Evolutionary conservation across 2,329 filamentous ascomycete genomes (phyloP).

Genomic region (Ilyonectria sp.): DNA sequence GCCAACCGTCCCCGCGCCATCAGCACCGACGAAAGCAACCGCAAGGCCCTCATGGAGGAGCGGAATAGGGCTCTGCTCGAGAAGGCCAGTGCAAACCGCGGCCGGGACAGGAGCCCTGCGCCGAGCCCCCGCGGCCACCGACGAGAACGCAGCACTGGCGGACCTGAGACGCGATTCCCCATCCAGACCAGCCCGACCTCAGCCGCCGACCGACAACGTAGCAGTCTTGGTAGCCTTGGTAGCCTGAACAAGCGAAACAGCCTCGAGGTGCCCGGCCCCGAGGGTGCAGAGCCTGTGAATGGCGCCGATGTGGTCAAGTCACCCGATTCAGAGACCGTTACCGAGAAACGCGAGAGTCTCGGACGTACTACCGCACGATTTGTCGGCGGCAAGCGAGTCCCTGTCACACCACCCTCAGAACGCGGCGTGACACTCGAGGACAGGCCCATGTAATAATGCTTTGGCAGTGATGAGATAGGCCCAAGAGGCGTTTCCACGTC

Average conservation of each 20-base stretch:
- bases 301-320: conserved; percentile 52
- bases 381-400: conserved; percentile 64
- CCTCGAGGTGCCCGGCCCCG: conserved; percentile 83
- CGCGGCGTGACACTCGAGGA: conserved; percentile 68
- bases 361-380: conserved; percentile 62
- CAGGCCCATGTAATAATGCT: conserved; percentile 65
- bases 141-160: conserved; percentile 84
- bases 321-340: conserved; percentile 41
- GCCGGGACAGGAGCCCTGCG: conserved; percentile 82
- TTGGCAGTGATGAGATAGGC: conserved; percentile 16
- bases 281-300: conserved; percentile 62
- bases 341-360: conserved; percentile 77
- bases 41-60: conserved; percentile 94
- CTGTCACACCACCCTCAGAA: conserved; percentile 52
- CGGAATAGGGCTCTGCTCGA: conserved; percentile 86
- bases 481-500: conserved; percentile 28
- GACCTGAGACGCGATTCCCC: conserved; percentile 86
- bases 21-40: conserved; percentile 95
- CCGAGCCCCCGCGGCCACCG: conserved; percentile 76
- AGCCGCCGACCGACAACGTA: conserved; percentile 66
- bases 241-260: conserved; percentile 74
- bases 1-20: conserved; percentile 84
- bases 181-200: conserved; percentile 78
- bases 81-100: conserved; percentile 74
- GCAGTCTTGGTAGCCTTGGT: conserved; percentile 65